phyloP scores from a whole-genome alignment of 2,329 filamentous ascomycete genomes.

The Mycosphaerella arachidis region DNA sequence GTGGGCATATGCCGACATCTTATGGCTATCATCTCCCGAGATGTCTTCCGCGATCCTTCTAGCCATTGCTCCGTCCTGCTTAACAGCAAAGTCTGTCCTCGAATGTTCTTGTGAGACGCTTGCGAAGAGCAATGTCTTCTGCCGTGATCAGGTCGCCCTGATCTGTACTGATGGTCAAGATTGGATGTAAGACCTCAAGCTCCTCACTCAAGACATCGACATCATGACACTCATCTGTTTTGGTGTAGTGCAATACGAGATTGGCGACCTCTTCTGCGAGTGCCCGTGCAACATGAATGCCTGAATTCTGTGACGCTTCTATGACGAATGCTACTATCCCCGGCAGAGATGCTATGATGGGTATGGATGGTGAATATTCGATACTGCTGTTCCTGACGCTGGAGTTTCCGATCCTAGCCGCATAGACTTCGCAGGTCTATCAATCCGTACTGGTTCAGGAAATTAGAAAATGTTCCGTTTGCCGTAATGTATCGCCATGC shows the following conservation, averaged over 20 bases:
- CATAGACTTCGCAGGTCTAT: neutral
- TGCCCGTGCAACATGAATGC: constrained; percentile 37
- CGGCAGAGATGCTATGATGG: constrained; percentile 33
- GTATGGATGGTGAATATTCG: neutral
- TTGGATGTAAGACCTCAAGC: constrained; percentile 20
- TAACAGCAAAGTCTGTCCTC: constrained; percentile 45
- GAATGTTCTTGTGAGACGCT: constrained; percentile 38
- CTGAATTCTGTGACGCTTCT: constrained; percentile 42
- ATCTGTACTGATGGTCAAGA: constrained; percentile 36
- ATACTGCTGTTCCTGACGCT: too few species aligned
- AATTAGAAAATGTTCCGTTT: neutral
- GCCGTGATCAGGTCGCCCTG: constrained; percentile 43
- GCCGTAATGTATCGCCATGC: neutral
- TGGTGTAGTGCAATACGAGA: constrained; percentile 43
- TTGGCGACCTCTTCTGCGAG: constrained; percentile 36
- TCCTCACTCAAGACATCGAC: constrained; percentile 36
- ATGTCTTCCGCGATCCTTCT: constrained; percentile 22
- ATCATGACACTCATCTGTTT: constrained; percentile 36
- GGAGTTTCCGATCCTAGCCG: too few species aligned
- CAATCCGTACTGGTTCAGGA: neutral
- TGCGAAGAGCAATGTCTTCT: constrained; percentile 41
- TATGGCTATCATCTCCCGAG: constrained; percentile 44
- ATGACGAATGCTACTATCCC: constrained; percentile 42
- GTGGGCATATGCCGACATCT: constrained; percentile 39
- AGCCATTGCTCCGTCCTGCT: neutral